Base-by-base conservation (phyloP, 768 basidiomycete genomes). In the Boletus tomentosulus region DNA sequence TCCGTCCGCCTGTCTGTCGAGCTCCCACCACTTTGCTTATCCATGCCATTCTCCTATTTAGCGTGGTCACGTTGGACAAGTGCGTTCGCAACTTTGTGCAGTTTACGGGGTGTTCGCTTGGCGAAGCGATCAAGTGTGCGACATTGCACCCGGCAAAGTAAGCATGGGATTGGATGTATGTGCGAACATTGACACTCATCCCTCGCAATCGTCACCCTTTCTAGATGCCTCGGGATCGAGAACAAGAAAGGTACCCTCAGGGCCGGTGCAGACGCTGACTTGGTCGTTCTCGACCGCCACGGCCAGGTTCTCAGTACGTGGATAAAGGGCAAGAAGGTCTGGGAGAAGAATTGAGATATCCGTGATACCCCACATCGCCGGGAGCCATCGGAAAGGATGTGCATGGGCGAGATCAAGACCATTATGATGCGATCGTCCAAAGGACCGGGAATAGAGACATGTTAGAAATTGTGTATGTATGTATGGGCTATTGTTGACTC, bases 111-210 rank as follows among this genome's bases (percentile, higher is more conserved):
- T 89, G 89, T 64, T 83, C 90, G 37, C 74, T 96, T 25, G 84
- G 86, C 25, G 82, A 92, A 69, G 88, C 92, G 24, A 86, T 96
- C 70, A 83, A 84, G 53, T 93, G 91, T 64, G 90, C 87, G 39
- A 95, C 92, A 2, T 83, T 78, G 63, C 90, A 91, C 62, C 90
- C 92, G 15, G 92, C 93, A 3, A 86, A 79, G 82, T 88, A 60
- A 53, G 82, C 64, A 3, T 24, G 0, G 9, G 8, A 8, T 30
- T 15, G 9, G 7, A 7, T 10, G 15, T 10, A 13, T 50, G 30
- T 22, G 16, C 13, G 37, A 8, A 38, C 3, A 33, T 35, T 19
- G 15, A 3, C n/a, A 42, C 30, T 39, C 51, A 39, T 25, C 10
- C 28, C 22, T 7, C 42, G 30, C 55, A 46, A 27, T 24, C n/a